Base-by-base conservation (phyloP, 495 filamentous ascomycete genomes). In the Articulospora tetracladia region DNA sequence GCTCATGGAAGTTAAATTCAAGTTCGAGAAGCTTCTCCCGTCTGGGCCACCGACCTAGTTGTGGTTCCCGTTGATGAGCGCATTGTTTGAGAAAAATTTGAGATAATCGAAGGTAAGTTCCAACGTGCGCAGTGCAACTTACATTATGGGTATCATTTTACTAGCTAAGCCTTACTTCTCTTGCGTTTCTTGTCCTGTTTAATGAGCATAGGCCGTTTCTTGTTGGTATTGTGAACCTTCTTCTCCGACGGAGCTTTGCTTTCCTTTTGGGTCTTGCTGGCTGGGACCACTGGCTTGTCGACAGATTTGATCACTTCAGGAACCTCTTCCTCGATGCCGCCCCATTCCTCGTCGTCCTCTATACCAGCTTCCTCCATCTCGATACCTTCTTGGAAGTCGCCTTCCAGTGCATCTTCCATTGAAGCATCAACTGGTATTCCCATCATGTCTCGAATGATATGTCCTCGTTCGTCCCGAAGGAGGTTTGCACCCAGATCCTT, bases 271-370 rank as follows among this genome's bases (percentile, higher is more conserved):
- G 39, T 17, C 39, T 44, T 44, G 39, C 39, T 44, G 17, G 39
- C 36, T 24, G 57, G n/a, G 27, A 15, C 32, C 13, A 39, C 48
- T 8, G 24, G 26, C 6, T 39, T 26, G 8, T 52, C 20, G 12
- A n/a, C n/a, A 10, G 8, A 3, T n/a, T 44, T 44, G 3, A 15
- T n/a, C 39, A 19, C 25, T 52, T 49, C 52, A 20, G 27, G 25
- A n/a, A 27, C 57, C 26, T 65, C 78, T 66, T 83, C 79, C 13
- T 65, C 71, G 56, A 83, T 78, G 0, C 80, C 80, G 51, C 64
- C 68, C 80, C 80, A 83, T 60, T 73, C 79, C 6, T 74, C 76
- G 3, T 70, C 72, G 12, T 67, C 68, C 22, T 67, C 59, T 17
- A 65, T 65, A 11, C 8, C 39, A 7, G 64, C 59, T 15, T 12